Percentiles rank a stretch among this genome's conserved stretches.
These are phyloP conservation scores for Thelephora ganbajun DNA, from an alignment of 768 basidiomycete species.

Conservation along the genomic window DNA sequence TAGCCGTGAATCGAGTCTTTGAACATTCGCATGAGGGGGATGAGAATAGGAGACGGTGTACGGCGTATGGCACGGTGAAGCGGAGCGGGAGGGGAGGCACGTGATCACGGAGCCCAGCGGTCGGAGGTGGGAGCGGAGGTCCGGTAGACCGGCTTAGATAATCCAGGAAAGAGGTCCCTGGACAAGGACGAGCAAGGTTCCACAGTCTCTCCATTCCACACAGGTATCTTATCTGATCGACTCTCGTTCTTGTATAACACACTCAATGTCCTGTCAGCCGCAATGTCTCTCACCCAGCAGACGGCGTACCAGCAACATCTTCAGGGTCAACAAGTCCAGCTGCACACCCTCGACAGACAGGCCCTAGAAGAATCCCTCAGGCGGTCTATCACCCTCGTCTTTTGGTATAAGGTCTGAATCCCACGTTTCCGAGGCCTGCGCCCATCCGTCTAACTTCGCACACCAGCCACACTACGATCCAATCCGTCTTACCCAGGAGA, in stretches of 20 bases:
- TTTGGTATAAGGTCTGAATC: slow-evolving; percentile 51
- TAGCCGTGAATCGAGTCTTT: slow-evolving; percentile 17
- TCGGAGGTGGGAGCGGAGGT: no score
- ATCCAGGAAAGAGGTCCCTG: not conserved
- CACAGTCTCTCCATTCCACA: not conserved
- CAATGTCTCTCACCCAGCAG: slow-evolving; percentile 2
- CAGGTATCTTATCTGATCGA: not conserved
- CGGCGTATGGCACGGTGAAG: no score
- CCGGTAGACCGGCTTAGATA: not conserved
- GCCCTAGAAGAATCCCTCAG: slow-evolving; percentile 22
- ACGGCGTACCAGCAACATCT: not conserved
- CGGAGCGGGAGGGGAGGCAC: no score
- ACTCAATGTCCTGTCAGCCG: not conserved
- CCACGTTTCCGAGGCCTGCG: not conserved
- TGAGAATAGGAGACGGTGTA: not conserved
- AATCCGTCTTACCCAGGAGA: slow-evolving; percentile 39
- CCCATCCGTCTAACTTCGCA: not conserved
- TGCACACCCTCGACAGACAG: not conserved
- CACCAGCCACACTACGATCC: slow-evolving; percentile 38
- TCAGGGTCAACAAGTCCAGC: not conserved
- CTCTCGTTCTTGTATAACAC: not conserved
- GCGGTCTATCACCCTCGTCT: slow-evolving; percentile 48
- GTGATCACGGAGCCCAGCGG: no score
- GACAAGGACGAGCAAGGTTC: no score
- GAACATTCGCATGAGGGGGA: slow-evolving; percentile 5